phyloP scores from a whole-genome alignment of 768 basidiomycete genomes.

The Jaapia argillacea region DNA sequence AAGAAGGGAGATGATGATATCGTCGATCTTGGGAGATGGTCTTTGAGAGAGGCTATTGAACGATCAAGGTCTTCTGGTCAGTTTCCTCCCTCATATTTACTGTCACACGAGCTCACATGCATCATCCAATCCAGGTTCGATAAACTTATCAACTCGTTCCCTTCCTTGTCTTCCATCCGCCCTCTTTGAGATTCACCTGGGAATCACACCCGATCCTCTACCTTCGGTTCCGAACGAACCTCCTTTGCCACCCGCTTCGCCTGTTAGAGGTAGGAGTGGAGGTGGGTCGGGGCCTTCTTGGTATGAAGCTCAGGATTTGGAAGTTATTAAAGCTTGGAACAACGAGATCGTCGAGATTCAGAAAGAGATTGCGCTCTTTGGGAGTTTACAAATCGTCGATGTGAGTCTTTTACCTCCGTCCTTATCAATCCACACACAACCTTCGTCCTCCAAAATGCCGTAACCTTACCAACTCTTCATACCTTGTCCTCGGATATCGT shows the following conservation, averaged over 20 bases:
- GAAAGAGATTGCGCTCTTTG: slow-evolving; percentile 76
- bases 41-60: slow-evolving; percentile 67
- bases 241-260: slow-evolving; percentile 28
- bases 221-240: slow-evolving; percentile 58
- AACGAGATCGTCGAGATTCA: slow-evolving; percentile 76
- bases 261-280: slow-evolving; percentile 15
- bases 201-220: slow-evolving; percentile 60
- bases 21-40: slow-evolving; percentile 53
- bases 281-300: slow-evolving; percentile 47
- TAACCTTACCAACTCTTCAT: too few relatives aligned
- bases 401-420: slow-evolving; percentile 31
- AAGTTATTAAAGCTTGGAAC: slow-evolving; percentile 67
- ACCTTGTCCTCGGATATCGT: too few relatives aligned
- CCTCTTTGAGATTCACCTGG: slow-evolving; percentile 73
- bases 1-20: slow-evolving; percentile 36
- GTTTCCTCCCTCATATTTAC: slow-evolving; percentile 9
- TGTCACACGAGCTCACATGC: neutral
- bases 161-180: slow-evolving; percentile 67
- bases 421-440: neutral
- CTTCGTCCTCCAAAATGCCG: too few relatives aligned
- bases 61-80: slow-evolving; percentile 71
- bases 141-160: slow-evolving; percentile 69
- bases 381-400: slow-evolving; percentile 71
- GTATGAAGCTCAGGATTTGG: slow-evolving; percentile 78
- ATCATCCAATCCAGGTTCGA: slow-evolving; percentile 39